phyloP scores from a whole-genome alignment of 2,329 filamentous ascomycete genomes.

The Xylariaceae sp. region DNA sequence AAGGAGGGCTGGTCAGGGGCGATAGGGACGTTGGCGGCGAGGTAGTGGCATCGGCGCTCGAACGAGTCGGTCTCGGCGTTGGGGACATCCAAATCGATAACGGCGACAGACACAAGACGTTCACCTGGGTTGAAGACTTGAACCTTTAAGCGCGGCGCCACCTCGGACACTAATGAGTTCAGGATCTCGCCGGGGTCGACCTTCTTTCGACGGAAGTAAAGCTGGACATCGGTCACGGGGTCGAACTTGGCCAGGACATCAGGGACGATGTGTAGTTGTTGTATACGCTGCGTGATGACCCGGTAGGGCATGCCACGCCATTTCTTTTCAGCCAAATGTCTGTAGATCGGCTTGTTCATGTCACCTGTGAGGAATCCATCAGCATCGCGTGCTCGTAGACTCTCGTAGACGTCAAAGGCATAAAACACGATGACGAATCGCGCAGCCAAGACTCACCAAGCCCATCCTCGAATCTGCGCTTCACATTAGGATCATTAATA shows the following conservation, averaged over 20 bases:
- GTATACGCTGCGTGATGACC: conserved; percentile 77
- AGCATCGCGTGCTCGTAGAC: conserved; percentile 6
- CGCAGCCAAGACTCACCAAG: conserved; percentile 54
- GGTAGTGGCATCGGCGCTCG: conserved; percentile 76
- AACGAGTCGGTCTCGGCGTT: conserved; percentile 70
- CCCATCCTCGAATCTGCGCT: conserved; percentile 90
- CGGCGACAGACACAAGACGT: conserved; percentile 75
- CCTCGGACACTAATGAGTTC: conserved; percentile 66
- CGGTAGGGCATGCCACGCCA: conserved; percentile 80
- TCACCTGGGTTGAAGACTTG: conserved; percentile 80
- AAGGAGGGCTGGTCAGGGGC: conserved; percentile 52
- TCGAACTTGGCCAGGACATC: conserved; percentile 80
- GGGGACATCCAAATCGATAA: conserved; percentile 88
- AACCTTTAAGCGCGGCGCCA: conserved; percentile 68
- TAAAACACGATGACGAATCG: background rate
- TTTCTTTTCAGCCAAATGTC: conserved; percentile 77
- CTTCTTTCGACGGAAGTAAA: conserved; percentile 69
- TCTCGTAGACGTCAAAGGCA: conserved; percentile 1
- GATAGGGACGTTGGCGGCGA: conserved; percentile 62
- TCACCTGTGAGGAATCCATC: conserved; percentile 57
- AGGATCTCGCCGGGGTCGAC: conserved; percentile 75
- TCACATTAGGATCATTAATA: conserved; percentile 90
- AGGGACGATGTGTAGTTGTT: conserved; percentile 80
- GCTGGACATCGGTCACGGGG: conserved; percentile 70
- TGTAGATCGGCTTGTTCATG: conserved; percentile 95